phyloP scores from a whole-genome alignment of 139 green algal species.

The Eudorina sp. region DNA sequence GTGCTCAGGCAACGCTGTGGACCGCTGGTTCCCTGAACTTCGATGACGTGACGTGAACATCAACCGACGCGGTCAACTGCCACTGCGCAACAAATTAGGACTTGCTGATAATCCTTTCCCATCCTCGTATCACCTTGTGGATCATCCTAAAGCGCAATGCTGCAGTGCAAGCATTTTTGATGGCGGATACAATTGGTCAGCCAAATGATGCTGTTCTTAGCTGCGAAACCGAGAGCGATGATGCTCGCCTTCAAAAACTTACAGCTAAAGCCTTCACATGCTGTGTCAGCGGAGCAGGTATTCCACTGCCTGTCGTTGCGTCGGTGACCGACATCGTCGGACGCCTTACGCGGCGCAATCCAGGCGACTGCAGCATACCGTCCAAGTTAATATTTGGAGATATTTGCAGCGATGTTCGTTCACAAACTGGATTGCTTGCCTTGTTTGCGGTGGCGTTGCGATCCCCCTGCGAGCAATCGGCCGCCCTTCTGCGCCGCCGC shows the following conservation, averaged over 20 bases:
- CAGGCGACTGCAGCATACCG: background rate
- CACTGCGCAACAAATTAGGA: too few relatives aligned
- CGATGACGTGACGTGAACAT: too few relatives aligned
- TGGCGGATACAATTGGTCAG: too few relatives aligned
- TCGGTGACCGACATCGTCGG: background rate
- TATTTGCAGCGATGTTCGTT: background rate
- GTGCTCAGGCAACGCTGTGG: too few relatives aligned
- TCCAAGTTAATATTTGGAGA: background rate
- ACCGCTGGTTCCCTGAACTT: too few relatives aligned
- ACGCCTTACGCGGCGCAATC: background rate
- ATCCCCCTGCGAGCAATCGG: background rate
- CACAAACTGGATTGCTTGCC: background rate
- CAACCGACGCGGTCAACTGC: too few relatives aligned
- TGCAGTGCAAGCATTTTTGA: too few relatives aligned
- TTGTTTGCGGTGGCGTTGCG: background rate
- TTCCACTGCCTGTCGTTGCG: background rate
- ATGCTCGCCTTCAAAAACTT: background rate
- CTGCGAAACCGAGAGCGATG: background rate
- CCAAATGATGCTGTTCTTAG: background rate
- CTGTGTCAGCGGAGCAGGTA: background rate
- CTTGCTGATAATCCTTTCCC: too few relatives aligned
- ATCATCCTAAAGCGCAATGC: too few relatives aligned
- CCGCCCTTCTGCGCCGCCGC: background rate
- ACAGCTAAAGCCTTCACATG: background rate
- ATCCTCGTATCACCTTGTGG: too few relatives aligned